Percentiles rank a stretch among this genome's conserved stretches.
Conservation (phyloP, 768 basidiomycete species). For the Boletus vinaceobasis region DNA sequence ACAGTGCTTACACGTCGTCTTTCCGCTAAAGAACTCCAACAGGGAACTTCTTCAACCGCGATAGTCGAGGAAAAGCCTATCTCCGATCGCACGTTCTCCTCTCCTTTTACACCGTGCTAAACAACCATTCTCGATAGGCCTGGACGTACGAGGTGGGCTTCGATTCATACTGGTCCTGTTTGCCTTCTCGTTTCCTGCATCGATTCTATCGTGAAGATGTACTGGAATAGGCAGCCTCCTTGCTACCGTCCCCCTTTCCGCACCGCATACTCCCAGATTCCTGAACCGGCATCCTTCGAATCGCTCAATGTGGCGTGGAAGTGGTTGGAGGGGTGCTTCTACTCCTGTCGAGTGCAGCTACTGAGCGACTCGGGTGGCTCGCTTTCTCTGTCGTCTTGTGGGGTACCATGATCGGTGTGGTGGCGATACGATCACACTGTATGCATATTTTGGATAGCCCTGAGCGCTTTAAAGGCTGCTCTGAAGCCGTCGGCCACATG, state of each 20-base stretch:
- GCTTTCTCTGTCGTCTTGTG: conserved; percentile 7
- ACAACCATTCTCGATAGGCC: conserved; percentile 53
- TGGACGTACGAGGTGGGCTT: conserved; percentile 40
- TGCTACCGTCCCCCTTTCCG: conserved; percentile 8
- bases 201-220: conserved; percentile 9
- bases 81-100: conserved; percentile 26
- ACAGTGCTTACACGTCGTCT: conserved; percentile 1
- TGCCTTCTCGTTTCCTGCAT: conserved; percentile 8
- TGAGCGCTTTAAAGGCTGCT: neutral
- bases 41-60: neutral
- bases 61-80: conserved; percentile 25
- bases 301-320: conserved; percentile 16
- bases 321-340: conserved; percentile 15
- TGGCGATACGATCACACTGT: conserved; percentile 10
- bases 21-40: conserved; percentile 8
- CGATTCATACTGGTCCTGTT: conserved; percentile 2
- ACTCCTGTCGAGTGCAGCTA: conserved; percentile 17
- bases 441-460: conserved; percentile 1
- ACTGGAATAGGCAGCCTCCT: conserved; percentile 16
- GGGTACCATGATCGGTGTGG: conserved; percentile 2
- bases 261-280: conserved; percentile 17
- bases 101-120: conserved; percentile 50
- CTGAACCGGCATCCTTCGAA: conserved; percentile 10
- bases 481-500: neutral
- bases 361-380: neutral